A percentile compares a stretch with the other conserved stretches of the same genome.
These are phyloP conservation scores for Volutella citrinella DNA, from an alignment of 2,329 filamentous ascomycete genomes.

Conservation along the genomic window DNA sequence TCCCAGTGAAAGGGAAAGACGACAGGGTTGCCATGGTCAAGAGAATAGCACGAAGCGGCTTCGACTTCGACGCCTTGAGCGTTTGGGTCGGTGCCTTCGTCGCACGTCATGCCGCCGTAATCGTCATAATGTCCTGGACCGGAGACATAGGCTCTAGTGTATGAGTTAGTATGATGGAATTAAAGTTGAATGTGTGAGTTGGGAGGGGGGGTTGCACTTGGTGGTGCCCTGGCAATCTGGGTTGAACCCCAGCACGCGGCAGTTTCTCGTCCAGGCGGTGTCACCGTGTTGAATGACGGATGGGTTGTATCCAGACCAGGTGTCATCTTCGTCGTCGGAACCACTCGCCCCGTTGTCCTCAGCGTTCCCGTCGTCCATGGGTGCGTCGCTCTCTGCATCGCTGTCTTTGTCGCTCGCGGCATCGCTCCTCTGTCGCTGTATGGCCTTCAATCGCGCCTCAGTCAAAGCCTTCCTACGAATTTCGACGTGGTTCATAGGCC, in stretches of 20 bases:
- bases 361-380: background rate
- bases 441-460: too few relatives aligned
- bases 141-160: slow-evolving; percentile 3
- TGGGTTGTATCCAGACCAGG: too few relatives aligned
- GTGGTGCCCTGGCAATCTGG: background rate
- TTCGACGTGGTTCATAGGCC: background rate
- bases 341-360: background rate
- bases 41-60: background rate
- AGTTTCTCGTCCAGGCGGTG: background rate
- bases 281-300: background rate
- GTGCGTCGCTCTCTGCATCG: background rate
- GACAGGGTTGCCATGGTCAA: slow-evolving; percentile 1
- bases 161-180: background rate
- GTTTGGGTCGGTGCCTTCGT: slow-evolving; percentile 1
- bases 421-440: too few relatives aligned
- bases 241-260: slow-evolving; percentile 5
- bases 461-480: too few relatives aligned
- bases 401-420: background rate
- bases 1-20: slow-evolving; percentile 5
- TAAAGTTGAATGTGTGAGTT: background rate
- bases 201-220: slow-evolving; percentile 1
- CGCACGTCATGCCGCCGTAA: background rate
- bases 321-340: background rate
- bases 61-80: background rate
- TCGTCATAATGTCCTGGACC: background rate